Evolutionary conservation across 495 filamentous ascomycete genomes (phyloP).

Genomic region (Articulospora tetracladia): DNA sequence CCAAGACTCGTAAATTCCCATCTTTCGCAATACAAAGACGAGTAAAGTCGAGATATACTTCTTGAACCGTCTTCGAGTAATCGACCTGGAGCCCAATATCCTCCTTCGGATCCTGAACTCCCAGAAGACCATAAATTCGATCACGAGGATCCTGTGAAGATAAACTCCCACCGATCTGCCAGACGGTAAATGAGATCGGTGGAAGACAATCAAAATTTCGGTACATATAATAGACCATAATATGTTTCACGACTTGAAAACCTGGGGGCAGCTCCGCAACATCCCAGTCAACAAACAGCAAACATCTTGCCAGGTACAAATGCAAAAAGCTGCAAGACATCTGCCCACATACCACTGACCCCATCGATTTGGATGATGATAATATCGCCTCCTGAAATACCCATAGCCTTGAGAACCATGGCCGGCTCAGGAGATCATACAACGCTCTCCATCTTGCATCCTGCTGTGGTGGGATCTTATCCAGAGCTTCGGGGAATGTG

Average conservation of each 20-base stretch:
- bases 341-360: background rate
- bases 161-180: background rate
- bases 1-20: background rate
- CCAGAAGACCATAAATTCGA: conserved; percentile 5
- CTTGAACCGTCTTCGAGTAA: background rate
- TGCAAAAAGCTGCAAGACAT: background rate
- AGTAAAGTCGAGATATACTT: background rate
- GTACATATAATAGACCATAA: background rate
- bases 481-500: background rate
- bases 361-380: background rate
- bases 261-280: background rate
- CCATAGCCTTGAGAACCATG: background rate
- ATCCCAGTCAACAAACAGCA: background rate
- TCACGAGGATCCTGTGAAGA: background rate
- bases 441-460: background rate
- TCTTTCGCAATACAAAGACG: background rate
- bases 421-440: background rate
- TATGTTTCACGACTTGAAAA: background rate
- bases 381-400: background rate
- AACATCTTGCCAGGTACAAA: background rate
- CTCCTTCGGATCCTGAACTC: background rate
- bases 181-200: background rate
- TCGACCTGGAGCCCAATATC: background rate
- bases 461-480: background rate
- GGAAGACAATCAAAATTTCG: background rate